Evolutionary conservation across 2,329 filamentous ascomycete genomes (phyloP), one percentile per base, ranked within the genome.

Genomic region (Aurifilum marmelostoma): DNA sequence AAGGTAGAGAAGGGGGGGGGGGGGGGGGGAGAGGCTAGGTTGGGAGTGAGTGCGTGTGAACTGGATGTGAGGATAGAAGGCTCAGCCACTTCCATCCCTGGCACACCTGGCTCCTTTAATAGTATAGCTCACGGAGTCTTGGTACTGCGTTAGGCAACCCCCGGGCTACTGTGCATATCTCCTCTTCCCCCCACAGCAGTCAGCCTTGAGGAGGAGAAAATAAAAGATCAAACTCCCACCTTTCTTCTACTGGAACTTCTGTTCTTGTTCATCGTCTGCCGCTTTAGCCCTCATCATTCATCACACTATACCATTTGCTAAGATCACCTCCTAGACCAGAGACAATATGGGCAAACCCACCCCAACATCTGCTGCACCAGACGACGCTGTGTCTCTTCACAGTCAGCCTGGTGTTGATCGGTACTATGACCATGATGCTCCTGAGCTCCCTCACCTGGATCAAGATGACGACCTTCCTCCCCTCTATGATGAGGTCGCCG

Each of bases 381-480:
- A 71, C 2, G 68, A 71, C 37, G 68, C 74, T 43, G 12, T 77
- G 47, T 77, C 76, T 7, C 70, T 79, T 58, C 76, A 76, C 71
- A 73, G 74, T 59, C 75, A 74, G 69, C 71, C 66, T 67, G 71
- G 72, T 72, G n/a, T n/a, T n/a, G 70, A 75, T 39, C 76, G 73
- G 21, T 79, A 78, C 72, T 77, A 77, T 54, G 80, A 82, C 74
- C 74, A 79, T 60, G 80, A 81, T 67, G 73, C 76, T 0, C 75
- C 78, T 39, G 77, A 80, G 50, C 73, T 79, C 60, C 21, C 61
- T 32, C 9, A 34, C 16, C 52, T 54, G 14, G 21, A 29, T 8
- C 71, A 73, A 16, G 71, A 73, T 62, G 79, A 83, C 68, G 81
- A 84, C 69, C 77, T 84, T 2, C 83, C 83, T 11, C 83, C 83